A percentile compares a stretch with the other conserved stretches of the same genome.
phyloP scores from a whole-genome alignment of 2,329 filamentous ascomycete species.

The Cladophialophora carrionii region DNA sequence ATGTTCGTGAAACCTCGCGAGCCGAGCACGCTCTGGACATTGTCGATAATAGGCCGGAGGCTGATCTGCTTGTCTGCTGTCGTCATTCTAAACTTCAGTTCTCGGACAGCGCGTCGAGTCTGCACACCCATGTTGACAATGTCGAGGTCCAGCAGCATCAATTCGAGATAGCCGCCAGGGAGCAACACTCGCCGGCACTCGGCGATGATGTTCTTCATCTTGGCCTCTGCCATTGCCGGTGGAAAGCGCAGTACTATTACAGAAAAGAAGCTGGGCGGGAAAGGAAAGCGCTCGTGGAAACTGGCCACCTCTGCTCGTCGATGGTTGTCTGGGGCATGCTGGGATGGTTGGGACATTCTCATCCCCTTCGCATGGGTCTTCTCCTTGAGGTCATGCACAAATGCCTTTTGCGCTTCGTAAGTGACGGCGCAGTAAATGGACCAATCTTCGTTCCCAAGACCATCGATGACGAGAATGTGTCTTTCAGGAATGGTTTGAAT shows the following conservation, averaged over 20 bases:
- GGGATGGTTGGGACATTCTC: conserved; percentile 44
- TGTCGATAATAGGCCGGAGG: conserved; percentile 54
- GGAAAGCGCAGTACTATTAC: conserved; percentile 54
- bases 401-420: conserved; percentile 47
- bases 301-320: conserved; percentile 45
- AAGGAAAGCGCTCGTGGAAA: conserved; percentile 50
- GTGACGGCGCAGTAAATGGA: conserved; percentile 57
- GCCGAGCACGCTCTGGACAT: conserved; percentile 52
- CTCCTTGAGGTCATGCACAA: conserved; percentile 50
- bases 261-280: conserved; percentile 53
- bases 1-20: conserved; percentile 53
- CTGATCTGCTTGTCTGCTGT: conserved; percentile 49
- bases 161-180: conserved; percentile 54
- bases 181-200: conserved; percentile 55
- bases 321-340: conserved; percentile 39
- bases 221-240: conserved; percentile 49
- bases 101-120: conserved; percentile 51
- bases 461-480: conserved; percentile 54
- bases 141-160: conserved; percentile 55
- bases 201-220: conserved; percentile 51
- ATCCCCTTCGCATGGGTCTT: conserved; percentile 39
- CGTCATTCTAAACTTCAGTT: conserved; percentile 52
- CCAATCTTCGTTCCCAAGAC: conserved; percentile 57
- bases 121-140: conserved; percentile 56
- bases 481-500: conserved; percentile 47